A percentile compares a stretch with the other conserved stretches of the same genome.
Conservation (phyloP, 1,284 basidiomycete genomes). For the Heterobasidion annosum region DNA sequence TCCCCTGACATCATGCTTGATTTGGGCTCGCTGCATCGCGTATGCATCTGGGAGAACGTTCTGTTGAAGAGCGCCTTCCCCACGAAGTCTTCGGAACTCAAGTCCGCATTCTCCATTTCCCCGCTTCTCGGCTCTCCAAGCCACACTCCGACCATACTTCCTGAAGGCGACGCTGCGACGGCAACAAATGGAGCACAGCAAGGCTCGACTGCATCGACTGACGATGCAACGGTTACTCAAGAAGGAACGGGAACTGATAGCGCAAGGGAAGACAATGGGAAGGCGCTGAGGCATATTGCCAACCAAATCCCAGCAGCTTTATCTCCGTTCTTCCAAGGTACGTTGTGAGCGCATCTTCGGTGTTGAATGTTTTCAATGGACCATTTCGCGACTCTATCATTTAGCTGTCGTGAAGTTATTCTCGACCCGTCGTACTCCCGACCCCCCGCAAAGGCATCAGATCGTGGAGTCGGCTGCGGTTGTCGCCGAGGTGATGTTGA, state of each 20-base stretch:
- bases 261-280: conserved; percentile 57
- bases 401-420: conserved; percentile 84
- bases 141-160: conserved; percentile 21
- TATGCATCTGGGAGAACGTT: conserved; percentile 82
- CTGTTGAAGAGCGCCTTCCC: conserved; percentile 57
- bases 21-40: conserved; percentile 80
- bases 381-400: conserved; percentile 5
- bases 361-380: background rate
- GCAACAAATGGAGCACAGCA: conserved; percentile 31
- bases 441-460: conserved; percentile 72
- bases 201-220: conserved; percentile 15
- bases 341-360: conserved; percentile 33
- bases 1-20: conserved; percentile 63
- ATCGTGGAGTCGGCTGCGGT: conserved; percentile 61
- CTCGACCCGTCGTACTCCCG: conserved; percentile 72
- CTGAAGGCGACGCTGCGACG: conserved; percentile 22
- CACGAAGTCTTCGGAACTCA: conserved; percentile 41
- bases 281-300: conserved; percentile 73
- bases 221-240: conserved; percentile 4
- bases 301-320: conserved; percentile 74
- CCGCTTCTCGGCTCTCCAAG: conserved; percentile 37
- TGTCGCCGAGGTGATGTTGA: conserved; percentile 67
- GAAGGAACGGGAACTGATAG: conserved; percentile 19
- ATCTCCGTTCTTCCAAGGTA: conserved; percentile 87
- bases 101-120: conserved; percentile 27